Evolutionary conservation across 768 basidiomycete genomes (phyloP).

Genomic region (Tylopilus felleus): DNA sequence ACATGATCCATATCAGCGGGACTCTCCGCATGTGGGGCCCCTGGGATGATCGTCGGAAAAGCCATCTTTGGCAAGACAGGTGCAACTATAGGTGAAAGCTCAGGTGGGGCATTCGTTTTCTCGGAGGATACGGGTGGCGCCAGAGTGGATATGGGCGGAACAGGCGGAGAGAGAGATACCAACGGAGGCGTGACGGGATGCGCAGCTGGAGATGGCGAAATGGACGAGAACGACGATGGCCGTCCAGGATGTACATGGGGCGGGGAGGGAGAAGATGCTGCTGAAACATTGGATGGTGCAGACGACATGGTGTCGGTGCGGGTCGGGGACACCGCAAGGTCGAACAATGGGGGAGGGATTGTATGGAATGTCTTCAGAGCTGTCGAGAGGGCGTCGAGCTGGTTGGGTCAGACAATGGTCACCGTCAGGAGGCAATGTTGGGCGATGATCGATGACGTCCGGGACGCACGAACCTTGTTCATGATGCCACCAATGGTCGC

Average conservation of each 20-base stretch:
- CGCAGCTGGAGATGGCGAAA: constrained; percentile 8
- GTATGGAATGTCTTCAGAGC: constrained; percentile 44
- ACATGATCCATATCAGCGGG: constrained; percentile 25
- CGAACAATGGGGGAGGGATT: constrained; percentile 39
- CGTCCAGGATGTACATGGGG: neutral
- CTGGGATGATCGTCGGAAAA: constrained; percentile 21
- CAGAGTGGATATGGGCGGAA: constrained; percentile 23
- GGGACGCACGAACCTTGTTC: constrained; percentile 50
- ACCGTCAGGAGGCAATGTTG: neutral
- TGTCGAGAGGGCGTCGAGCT: constrained; percentile 31
- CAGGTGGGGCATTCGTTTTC: neutral
- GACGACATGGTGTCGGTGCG: constrained; percentile 33
- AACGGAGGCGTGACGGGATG: neutral
- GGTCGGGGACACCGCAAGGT: constrained; percentile 27
- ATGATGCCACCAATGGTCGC: constrained; percentile 69
- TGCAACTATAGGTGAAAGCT: constrained; percentile 1
- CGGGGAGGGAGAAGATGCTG: constrained; percentile 11
- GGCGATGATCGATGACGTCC: too few relatives aligned
- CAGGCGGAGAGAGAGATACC: constrained; percentile 9
- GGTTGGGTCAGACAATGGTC: neutral
- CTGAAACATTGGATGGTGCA: constrained; percentile 20
- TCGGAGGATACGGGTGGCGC: neutral
- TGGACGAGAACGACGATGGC: constrained; percentile 3
- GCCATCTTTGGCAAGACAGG: constrained; percentile 8
- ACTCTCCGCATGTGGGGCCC: constrained; percentile 29